Conservation (phyloP, 176 grass and related monocot species). For the Lolium rigidum region DNA sequence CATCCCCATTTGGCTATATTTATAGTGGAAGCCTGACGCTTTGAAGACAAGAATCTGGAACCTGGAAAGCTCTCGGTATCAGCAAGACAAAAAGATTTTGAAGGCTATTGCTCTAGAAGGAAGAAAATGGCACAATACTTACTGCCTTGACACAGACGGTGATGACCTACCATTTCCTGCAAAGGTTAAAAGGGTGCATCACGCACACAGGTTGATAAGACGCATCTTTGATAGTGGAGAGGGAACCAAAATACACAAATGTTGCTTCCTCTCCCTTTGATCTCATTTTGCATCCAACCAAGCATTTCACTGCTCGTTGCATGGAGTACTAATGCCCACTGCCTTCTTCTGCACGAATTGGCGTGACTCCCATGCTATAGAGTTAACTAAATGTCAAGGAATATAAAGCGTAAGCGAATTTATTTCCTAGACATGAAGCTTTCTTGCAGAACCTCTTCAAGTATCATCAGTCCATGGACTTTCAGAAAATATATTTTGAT, state of each 20-base stretch:
- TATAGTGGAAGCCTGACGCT: constrained; percentile 59
- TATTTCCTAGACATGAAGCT: constrained; percentile 27
- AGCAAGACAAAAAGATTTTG: constrained; percentile 42
- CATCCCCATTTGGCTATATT: constrained; percentile 58
- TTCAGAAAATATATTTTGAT: constrained; percentile 20
- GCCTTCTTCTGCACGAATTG: constrained; percentile 39
- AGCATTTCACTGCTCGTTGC: constrained; percentile 18
- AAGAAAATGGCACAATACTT: constrained; percentile 44
- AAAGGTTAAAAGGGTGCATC: constrained; percentile 24
- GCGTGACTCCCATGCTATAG: not conserved
- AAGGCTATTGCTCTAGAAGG: constrained; percentile 49
- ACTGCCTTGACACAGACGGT: constrained; percentile 23
- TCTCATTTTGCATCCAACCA: constrained; percentile 32
- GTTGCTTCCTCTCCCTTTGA: not conserved
- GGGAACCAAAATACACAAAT: constrained; percentile 52
- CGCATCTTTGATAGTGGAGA: constrained; percentile 59
- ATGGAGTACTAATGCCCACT: constrained; percentile 35
- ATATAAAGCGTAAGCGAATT: constrained; percentile 42
- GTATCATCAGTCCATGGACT: constrained; percentile 23
- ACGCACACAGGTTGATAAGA: constrained; percentile 53
- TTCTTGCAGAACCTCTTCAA: constrained; percentile 18
- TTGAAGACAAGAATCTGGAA: constrained; percentile 37
- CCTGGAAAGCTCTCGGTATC: constrained; percentile 40
- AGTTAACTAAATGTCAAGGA: constrained; percentile 35
- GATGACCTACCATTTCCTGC: constrained; percentile 35